Percentiles rank a stretch among this genome's conserved stretches.
Conservation (phyloP, 2,329 filamentous ascomycete species). For the Stagonosporopsis rhizophila region DNA sequence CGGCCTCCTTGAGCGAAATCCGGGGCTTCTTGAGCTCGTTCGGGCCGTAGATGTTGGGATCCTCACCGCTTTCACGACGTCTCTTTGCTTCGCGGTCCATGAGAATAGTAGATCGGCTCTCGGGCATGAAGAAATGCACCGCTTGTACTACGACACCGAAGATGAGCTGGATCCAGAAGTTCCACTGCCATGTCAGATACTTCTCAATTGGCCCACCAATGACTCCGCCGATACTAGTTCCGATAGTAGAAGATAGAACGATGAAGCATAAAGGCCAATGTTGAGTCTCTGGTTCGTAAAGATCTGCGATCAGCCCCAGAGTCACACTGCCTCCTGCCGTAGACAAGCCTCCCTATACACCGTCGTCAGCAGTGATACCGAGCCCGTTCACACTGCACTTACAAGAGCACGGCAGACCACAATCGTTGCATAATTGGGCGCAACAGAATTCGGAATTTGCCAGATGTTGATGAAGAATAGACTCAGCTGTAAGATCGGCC, state of each 20-base stretch:
- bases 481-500: constrained; percentile 65
- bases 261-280: constrained; percentile 66
- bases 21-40: constrained; percentile 64
- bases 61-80: constrained; percentile 66
- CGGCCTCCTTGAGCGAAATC: constrained; percentile 44
- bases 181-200: constrained; percentile 70
- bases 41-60: constrained; percentile 71
- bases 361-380: not conserved
- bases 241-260: constrained; percentile 62
- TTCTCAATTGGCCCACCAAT: constrained; percentile 62
- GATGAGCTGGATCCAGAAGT: constrained; percentile 84
- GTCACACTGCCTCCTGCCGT: constrained; percentile 70
- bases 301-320: constrained; percentile 67
- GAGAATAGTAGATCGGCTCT: constrained; percentile 76
- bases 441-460: constrained; percentile 69
- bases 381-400: constrained; percentile 42
- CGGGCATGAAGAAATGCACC: constrained; percentile 71
- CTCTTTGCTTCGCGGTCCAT: constrained; percentile 79
- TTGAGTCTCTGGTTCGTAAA: constrained; percentile 64
- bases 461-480: constrained; percentile 67
- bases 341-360: constrained; percentile 41
- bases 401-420: constrained; percentile 67
- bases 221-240: constrained; percentile 77
- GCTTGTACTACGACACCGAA: constrained; percentile 73
- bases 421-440: constrained; percentile 69